Evolutionary conservation across 2,329 filamentous ascomycete species (phyloP), one percentile per base, ranked within the genome.

Genomic region (Ophiognomonia clavigignenti-juglandacearum): DNA sequence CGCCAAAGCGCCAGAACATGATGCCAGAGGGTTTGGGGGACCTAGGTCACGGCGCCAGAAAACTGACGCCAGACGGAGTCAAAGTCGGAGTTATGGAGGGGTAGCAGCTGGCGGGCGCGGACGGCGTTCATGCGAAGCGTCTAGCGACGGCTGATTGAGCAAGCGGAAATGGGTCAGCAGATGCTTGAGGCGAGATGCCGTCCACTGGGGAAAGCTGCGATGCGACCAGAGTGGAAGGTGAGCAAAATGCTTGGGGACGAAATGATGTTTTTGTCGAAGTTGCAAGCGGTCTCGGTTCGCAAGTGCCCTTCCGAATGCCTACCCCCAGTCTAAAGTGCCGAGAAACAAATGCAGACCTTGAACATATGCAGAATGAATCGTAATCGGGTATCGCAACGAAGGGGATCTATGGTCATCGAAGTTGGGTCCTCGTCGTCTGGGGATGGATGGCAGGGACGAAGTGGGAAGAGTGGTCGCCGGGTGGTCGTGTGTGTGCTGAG

Each of bases 1-100:
- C 90, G 78, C 93, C 92, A 78, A 97, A 98, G 72, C 92, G 86
- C 93, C 93, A 98, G 72, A 98, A 98, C 93, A 98, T 98, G 75
- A 69, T 92, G 83, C 63, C 65, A 42, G 49, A 60, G 59, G 59
- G 31, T 45, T 38, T 50, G 40, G 19, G 19, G 19, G 38, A 31
- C 52, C 49, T 59, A 61, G 45, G 56, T 60, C 52, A 62, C 56
- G 46, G 62, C 59, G 50, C 57, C 57, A 52, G 49, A 39, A 31
- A 32, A 39, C 32, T 43, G 41, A 45, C 46, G 46, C 48, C 46
- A 44, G 46, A 52, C 46, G 36, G 46, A 36, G 43, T 19, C 24
- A 13, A 27, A 36, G 43, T 19, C 24, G n/a, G 22, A 27, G 27
- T 24, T 35, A 31, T 45, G 31, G 41, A 39, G 31, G 35, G 41